phyloP scores from a whole-genome alignment of 192 early-diverging fungal species.

The Entrophospora sp. region DNA sequence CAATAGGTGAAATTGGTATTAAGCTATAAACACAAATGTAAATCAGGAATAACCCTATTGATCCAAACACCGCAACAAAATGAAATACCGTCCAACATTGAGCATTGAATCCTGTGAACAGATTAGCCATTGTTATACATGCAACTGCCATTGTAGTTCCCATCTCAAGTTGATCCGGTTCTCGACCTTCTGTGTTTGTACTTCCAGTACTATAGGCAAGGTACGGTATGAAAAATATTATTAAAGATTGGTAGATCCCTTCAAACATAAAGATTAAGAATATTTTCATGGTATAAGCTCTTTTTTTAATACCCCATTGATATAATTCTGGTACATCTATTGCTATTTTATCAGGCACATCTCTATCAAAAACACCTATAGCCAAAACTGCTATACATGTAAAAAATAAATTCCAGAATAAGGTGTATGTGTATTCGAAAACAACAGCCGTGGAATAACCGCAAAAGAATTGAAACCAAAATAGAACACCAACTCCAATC shows the following conservation, averaged over 20 bases:
- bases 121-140: constrained; percentile 69
- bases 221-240: constrained; percentile 39
- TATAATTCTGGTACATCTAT: constrained; percentile 67
- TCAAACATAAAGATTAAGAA: constrained; percentile 56
- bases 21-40: constrained; percentile 37
- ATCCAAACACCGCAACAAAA: constrained; percentile 45
- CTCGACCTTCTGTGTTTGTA: constrained; percentile 1
- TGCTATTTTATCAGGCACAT: constrained; percentile 49
- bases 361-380: constrained; percentile 67
- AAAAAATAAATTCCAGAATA: constrained; percentile 74
- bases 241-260: constrained; percentile 55
- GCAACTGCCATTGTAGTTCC: constrained; percentile 65
- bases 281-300: constrained; percentile 51
- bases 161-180: constrained; percentile 43
- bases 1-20: constrained; percentile 34
- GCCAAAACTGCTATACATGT: constrained; percentile 62
- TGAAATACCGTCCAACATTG: constrained; percentile 75
- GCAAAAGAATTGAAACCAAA: constrained; percentile 76
- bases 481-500: constrained; percentile 56
- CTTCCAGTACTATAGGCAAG: constrained; percentile 17
- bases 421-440: constrained; percentile 71
- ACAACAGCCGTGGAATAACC: constrained; percentile 65
- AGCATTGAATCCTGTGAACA: constrained; percentile 63
- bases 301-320: constrained; percentile 48
- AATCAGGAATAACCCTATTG: constrained; percentile 54